phyloP scores from a whole-genome alignment of 2,329 filamentous ascomycete genomes.

The Aplosporella prunicola region DNA sequence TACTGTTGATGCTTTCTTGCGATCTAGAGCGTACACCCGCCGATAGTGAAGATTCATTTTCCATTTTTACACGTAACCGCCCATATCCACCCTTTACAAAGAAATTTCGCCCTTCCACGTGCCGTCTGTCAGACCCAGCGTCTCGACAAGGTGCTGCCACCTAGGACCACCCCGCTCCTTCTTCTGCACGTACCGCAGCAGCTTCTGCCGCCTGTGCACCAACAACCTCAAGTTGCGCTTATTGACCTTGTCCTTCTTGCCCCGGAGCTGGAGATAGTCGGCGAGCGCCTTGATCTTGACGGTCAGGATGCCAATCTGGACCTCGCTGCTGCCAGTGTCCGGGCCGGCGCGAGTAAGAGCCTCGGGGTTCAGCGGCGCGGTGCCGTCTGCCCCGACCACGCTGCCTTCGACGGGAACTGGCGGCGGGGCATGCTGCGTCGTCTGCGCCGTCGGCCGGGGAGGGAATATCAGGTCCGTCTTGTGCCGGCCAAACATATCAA shows the following conservation, averaged over 20 bases:
- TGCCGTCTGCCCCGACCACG: constrained; percentile 5
- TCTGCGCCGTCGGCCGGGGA: constrained; percentile 44
- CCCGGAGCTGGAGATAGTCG: constrained; percentile 58
- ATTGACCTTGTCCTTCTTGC: constrained; percentile 84
- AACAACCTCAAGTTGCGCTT: constrained; percentile 80
- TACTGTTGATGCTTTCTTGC: too few relatives aligned
- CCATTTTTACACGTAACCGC: too few relatives aligned
- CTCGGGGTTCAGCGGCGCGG: constrained; percentile 34
- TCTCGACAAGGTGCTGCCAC: constrained; percentile 79
- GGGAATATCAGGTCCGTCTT: constrained; percentile 65
- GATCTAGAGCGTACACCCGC: too few relatives aligned
- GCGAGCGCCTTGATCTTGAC: constrained; percentile 81
- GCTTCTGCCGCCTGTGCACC: constrained; percentile 80
- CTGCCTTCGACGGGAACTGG: constrained; percentile 15
- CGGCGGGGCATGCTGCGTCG: constrained; percentile 32
- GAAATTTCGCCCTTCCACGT: constrained; percentile 88
- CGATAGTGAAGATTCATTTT: too few relatives aligned
- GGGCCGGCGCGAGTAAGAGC: constrained; percentile 60
- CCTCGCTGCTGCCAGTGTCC: constrained; percentile 91
- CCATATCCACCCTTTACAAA: too few relatives aligned
- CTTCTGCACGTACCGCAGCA: constrained; percentile 74
- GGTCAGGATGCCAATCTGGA: constrained; percentile 94
- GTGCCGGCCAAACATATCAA: constrained; percentile 84
- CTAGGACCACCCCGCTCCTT: constrained; percentile 87
- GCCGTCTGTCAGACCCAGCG: constrained; percentile 74